phyloP scores from a whole-genome alignment of 2,329 filamentous ascomycete genomes.

The Davidsoniella neocaledoniae region DNA sequence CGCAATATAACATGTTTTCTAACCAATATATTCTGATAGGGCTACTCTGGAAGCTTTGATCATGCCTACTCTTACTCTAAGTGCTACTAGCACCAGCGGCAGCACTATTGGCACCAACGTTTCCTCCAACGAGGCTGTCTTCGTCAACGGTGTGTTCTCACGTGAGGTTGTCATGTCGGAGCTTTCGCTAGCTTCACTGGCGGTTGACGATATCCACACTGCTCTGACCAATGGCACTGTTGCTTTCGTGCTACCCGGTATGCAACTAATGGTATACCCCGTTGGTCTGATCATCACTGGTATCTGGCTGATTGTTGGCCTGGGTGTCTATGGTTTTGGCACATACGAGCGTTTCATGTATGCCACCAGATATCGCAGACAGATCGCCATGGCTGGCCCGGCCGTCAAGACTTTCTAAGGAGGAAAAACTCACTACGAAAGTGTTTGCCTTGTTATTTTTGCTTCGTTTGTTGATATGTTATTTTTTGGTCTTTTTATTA shows the following conservation, averaged over 20 bases:
- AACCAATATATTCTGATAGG: conserved; percentile 21
- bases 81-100: conserved; percentile 36
- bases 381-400: conserved; percentile 2
- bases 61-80: conserved; percentile 51
- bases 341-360: conserved; percentile 51
- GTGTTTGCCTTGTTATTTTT: too few species aligned
- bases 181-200: conserved; percentile 29
- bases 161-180: conserved; percentile 35
- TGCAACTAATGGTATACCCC: conserved; percentile 51
- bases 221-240: conserved; percentile 33
- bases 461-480: too few species aligned
- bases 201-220: conserved; percentile 30
- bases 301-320: conserved; percentile 41
- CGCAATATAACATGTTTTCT: not conserved
- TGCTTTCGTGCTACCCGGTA: conserved; percentile 54
- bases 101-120: conserved; percentile 44
- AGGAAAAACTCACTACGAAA: too few species aligned
- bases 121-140: conserved; percentile 52
- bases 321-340: conserved; percentile 43
- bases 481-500: too few species aligned
- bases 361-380: conserved; percentile 37
- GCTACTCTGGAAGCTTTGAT: conserved; percentile 44
- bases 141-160: conserved; percentile 55
- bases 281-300: conserved; percentile 50
- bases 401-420: conserved; percentile 10